Percentiles rank a stretch among this genome's conserved stretches.
Conservation (phyloP, 2,329 filamentous ascomycete genomes). For the Periconia macrospinosa region DNA sequence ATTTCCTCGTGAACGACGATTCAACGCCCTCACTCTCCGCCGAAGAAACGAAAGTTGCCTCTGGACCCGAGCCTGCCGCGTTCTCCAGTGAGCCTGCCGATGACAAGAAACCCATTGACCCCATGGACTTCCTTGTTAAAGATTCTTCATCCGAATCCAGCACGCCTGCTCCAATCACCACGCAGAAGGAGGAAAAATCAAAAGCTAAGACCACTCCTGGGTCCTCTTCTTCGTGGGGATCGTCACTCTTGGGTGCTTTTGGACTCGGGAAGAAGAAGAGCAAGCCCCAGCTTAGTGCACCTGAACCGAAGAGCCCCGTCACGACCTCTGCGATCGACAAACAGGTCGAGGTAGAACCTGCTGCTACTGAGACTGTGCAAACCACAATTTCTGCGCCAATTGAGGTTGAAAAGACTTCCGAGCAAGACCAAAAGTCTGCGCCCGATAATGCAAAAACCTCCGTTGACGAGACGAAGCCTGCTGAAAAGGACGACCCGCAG, state of each 20-base stretch:
- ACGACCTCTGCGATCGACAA: background rate
- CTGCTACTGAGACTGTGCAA: background rate
- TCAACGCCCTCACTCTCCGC: background rate
- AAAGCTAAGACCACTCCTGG: constrained; percentile 4
- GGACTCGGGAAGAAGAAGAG: constrained; percentile 36
- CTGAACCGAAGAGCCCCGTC: constrained; percentile 8
- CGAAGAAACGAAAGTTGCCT: background rate
- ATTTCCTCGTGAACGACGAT: constrained; percentile 13
- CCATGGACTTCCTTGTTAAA: constrained; percentile 16
- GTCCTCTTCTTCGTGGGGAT: constrained; percentile 23
- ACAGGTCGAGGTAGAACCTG: background rate
- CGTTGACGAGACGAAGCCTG: constrained; percentile 2
- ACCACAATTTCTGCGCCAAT: background rate
- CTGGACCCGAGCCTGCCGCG: background rate
- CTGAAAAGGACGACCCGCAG: constrained; percentile 13
- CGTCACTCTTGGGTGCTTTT: constrained; percentile 31
- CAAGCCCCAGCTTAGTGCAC: constrained; percentile 8
- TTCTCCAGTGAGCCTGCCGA: background rate
- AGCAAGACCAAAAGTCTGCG: background rate
- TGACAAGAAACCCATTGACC: constrained; percentile 8
- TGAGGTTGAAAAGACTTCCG: background rate
- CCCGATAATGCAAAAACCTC: background rate
- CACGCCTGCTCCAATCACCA: background rate
- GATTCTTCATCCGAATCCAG: constrained; percentile 5
- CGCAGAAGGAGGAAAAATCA: background rate